These are phyloP conservation scores for Botrytis medusae DNA, from an alignment of 2,329 filamentous ascomycete genomes.

Conservation along the genomic window DNA sequence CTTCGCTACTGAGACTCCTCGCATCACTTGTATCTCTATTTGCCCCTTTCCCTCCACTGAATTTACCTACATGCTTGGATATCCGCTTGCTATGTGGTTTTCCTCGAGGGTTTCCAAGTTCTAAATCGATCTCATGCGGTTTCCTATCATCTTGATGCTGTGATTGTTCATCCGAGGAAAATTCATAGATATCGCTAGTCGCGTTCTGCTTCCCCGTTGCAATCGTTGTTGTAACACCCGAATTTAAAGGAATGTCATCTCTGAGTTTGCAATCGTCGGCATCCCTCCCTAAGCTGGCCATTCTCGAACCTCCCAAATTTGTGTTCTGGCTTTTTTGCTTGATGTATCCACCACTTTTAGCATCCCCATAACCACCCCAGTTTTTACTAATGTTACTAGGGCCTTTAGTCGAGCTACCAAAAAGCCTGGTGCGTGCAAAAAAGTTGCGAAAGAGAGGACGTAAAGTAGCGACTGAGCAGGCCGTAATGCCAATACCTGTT, in stretches of 20 bases:
- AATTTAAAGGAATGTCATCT: background rate
- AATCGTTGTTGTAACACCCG: background rate
- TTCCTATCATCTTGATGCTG: background rate
- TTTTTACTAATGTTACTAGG: background rate
- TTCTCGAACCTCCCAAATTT: background rate
- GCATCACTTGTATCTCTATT: background rate
- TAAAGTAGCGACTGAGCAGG: conserved; percentile 44
- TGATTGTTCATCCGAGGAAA: background rate
- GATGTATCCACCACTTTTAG: background rate
- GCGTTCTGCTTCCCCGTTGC: background rate
- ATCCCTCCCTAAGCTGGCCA: background rate
- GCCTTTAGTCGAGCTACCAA: background rate
- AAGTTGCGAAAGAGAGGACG: conserved; percentile 41
- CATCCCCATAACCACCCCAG: background rate
- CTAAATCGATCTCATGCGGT: conserved; percentile 4
- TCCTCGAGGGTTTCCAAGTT: background rate
- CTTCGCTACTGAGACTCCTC: background rate
- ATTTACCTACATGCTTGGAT: background rate
- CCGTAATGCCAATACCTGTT: conserved; percentile 44
- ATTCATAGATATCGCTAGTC: background rate
- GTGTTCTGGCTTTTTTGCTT: background rate
- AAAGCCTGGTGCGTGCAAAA: conserved; percentile 22
- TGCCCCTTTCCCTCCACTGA: background rate
- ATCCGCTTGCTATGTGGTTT: background rate
- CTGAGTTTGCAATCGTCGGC: background rate